Base-by-base conservation (phyloP, 31 red algal species). In the Odonthalia washingtoniensis region DNA sequence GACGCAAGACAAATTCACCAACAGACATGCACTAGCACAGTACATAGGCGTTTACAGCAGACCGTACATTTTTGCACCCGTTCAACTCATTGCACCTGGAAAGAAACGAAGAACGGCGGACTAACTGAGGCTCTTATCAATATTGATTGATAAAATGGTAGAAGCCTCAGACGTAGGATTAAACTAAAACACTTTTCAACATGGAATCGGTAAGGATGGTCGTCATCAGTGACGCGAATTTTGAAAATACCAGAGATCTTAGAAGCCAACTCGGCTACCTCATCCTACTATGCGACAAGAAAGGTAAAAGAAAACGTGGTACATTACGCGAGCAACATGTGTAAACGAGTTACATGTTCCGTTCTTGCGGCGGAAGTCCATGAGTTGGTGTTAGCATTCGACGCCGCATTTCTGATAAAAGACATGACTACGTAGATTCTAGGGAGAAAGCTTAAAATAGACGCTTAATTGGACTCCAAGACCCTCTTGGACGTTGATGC, bases 351-450 rank as follows among this genome's bases (percentile, higher is more conserved):
- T 33, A 42, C 64, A 21, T 2, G 72, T 1, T 87, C 83, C 0
- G 65, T 77, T 0, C 26, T 87, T n/a, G 72, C 39, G 26, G 83
- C 70, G 12, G 83, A 87, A 74, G 57, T 87, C 1, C 60, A 79
- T 30, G 75, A n/a, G n/a, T n/a, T n/a, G n/a, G n/a, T n/a, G n/a
- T n/a, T n/a, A n/a, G n/a, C n/a, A n/a, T n/a, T n/a, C n/a, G n/a
- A n/a, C n/a, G n/a, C n/a, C n/a, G n/a, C n/a, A n/a, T n/a, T n/a
- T n/a, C n/a, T n/a, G n/a, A n/a, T n/a, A n/a, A n/a, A n/a, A n/a
- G n/a, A n/a, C n/a, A n/a, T n/a, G n/a, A n/a, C n/a, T n/a, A n/a
- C n/a, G n/a, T n/a, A n/a, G n/a, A n/a, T n/a, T n/a, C n/a, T n/a
- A n/a, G n/a, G n/a, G n/a, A n/a, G n/a, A n/a, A n/a, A n/a, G n/a